Percentiles rank a stretch among this genome's conserved stretches.
Evolutionary conservation across 1,139 yeast genomes (phyloP).

Genomic region (Pichia cactophila): DNA sequence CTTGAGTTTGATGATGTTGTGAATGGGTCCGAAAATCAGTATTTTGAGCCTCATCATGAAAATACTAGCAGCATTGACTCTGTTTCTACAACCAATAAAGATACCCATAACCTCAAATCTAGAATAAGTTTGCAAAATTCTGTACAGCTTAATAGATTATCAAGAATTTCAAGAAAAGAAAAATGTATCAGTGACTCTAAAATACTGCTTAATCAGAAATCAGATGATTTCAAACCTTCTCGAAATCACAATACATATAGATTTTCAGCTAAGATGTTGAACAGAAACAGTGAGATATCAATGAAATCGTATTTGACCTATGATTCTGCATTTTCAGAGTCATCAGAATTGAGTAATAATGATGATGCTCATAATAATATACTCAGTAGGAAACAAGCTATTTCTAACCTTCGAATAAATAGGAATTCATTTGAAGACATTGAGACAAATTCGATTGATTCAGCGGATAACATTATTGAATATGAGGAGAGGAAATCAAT

Average conservation of each 20-base stretch:
- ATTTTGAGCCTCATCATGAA: neutral
- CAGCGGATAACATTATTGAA: neutral
- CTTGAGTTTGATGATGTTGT: conserved; percentile 4
- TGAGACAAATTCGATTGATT: neutral
- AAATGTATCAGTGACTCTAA: conserved; percentile 11
- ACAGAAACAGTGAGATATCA: conserved; percentile 31
- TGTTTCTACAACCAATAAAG: neutral
- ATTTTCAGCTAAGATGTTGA: conserved; percentile 20
- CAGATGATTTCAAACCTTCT: neutral
- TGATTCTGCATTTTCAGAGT: conserved; percentile 44
- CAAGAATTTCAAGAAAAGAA: neutral
- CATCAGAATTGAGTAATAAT: neutral
- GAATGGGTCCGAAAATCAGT: neutral
- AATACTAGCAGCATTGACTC: neutral
- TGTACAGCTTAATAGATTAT: neutral
- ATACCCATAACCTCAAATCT: neutral
- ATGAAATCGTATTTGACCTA: conserved; percentile 42
- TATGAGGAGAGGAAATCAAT: neutral
- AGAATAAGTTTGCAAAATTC: conserved; percentile 8
- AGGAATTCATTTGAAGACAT: neutral
- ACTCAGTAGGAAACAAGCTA: conserved; percentile 12
- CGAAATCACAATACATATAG: neutral
- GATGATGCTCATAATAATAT: neutral
- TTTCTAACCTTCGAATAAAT: conserved; percentile 11
- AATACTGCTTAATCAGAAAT: neutral